These are phyloP conservation scores for Pulveroboletus frians DNA, from an alignment of 768 basidiomycete species.

Conservation along the genomic window DNA sequence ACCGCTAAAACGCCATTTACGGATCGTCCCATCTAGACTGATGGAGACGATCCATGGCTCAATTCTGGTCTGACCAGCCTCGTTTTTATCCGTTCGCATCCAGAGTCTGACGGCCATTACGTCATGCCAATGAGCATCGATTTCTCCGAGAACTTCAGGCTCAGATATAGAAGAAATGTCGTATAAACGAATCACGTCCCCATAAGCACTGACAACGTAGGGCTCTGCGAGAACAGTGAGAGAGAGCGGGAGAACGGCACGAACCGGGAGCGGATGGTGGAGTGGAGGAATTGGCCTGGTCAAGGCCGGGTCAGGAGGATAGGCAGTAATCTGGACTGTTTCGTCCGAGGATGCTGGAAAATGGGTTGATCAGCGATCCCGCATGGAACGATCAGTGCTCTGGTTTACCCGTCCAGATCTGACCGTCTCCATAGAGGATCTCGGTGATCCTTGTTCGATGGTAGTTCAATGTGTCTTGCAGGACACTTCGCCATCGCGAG, in stretches of 20 bases:
- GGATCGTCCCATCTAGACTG: slow-evolving; percentile 81
- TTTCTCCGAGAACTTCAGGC: slow-evolving; percentile 62
- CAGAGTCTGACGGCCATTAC: slow-evolving; percentile 73
- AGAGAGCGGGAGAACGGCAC: slow-evolving; percentile 64
- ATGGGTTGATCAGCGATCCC: neutral
- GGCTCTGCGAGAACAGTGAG: slow-evolving; percentile 62
- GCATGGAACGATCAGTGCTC: neutral
- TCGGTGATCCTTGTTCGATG: slow-evolving; percentile 87
- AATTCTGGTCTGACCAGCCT: slow-evolving; percentile 42
- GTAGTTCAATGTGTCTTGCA: slow-evolving; percentile 52
- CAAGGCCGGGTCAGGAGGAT: slow-evolving; percentile 31
- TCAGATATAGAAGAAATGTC: slow-evolving; percentile 67
- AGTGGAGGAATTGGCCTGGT: slow-evolving; percentile 47
- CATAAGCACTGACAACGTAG: slow-evolving; percentile 77
- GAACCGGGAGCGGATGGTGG: slow-evolving; percentile 59
- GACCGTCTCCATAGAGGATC: slow-evolving; percentile 55
- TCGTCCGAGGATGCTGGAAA: slow-evolving; percentile 82
- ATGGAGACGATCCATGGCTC: slow-evolving; percentile 83
- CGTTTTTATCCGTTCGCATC: slow-evolving; percentile 46
- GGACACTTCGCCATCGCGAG: slow-evolving; percentile 46
- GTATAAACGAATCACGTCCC: slow-evolving; percentile 77
- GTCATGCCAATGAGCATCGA: slow-evolving; percentile 90
- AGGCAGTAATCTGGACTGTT: slow-evolving; percentile 60
- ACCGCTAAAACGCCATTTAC: slow-evolving; percentile 80
- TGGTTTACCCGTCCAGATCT: slow-evolving; percentile 81